Evolutionary conservation across 2,329 filamentous ascomycete species (phyloP).

Genomic region (Lasiodiplodia hormozganensis): DNA sequence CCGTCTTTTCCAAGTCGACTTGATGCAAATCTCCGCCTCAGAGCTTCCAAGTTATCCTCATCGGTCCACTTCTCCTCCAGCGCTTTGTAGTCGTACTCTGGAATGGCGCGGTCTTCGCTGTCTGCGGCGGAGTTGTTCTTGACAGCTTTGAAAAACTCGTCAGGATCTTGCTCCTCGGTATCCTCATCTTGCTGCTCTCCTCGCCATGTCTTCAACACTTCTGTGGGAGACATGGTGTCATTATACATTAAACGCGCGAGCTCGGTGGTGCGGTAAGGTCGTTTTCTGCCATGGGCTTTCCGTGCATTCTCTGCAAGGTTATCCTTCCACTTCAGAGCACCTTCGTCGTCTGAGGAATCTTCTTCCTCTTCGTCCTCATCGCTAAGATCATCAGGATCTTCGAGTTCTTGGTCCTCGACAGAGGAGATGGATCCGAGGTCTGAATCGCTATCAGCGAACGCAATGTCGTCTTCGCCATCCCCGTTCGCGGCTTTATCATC

Average conservation of each 20-base stretch:
- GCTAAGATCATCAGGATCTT: slow-evolving; percentile 53
- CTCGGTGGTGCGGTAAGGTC: slow-evolving; percentile 79
- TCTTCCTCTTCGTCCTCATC: slow-evolving; percentile 61
- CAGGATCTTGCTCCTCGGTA: slow-evolving; percentile 62
- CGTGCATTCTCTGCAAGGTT: slow-evolving; percentile 80
- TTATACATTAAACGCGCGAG: slow-evolving; percentile 91
- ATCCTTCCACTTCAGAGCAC: slow-evolving; percentile 83
- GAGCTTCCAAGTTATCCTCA: slow-evolving; percentile 74
- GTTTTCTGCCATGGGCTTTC: slow-evolving; percentile 71
- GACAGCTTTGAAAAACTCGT: slow-evolving; percentile 68
- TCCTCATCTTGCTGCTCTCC: slow-evolving; percentile 64
- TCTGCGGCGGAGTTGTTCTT: slow-evolving; percentile 56
- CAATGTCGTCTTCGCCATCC: slow-evolving; percentile 68
- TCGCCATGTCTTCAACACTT: slow-evolving; percentile 81
- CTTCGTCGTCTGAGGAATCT: slow-evolving; percentile 68
- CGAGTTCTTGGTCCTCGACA: slow-evolving; percentile 62
- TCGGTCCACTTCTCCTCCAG: slow-evolving; percentile 87
- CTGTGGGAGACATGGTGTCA: slow-evolving; percentile 73
- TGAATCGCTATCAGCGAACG: slow-evolving; percentile 95
- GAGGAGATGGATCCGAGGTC: slow-evolving; percentile 88
- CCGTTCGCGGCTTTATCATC: slow-evolving; percentile 49
- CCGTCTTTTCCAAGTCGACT: slow-evolving; percentile 59
- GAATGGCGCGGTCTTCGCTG: slow-evolving; percentile 78
- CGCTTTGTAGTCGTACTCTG: slow-evolving; percentile 78
- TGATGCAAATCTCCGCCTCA: slow-evolving; percentile 79